Base-by-base conservation (phyloP, 2,329 filamentous ascomycete species). In the Chaetomium sp. region DNA sequence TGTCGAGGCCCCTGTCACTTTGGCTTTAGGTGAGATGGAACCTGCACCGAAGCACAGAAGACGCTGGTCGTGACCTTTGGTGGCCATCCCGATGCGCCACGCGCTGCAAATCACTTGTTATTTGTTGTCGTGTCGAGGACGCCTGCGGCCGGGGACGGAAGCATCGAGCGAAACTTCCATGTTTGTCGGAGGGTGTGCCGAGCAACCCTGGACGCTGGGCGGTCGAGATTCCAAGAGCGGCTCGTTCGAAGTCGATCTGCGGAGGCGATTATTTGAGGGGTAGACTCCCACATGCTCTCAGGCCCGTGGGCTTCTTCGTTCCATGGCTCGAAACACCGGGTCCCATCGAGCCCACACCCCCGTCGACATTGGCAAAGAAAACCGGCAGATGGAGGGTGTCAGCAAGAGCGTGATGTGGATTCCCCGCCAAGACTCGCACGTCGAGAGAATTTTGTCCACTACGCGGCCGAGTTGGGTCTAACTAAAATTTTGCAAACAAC, bases 71-170 rank as follows among this genome's bases (percentile, higher is more conserved):
- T 44, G 36, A 56, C 48, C 60, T 58, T 61, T 50, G 38, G 46
- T 44, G 36, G 54, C 48, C 60, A 59, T 61, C 57, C 55, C 59
- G 59, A 61, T 56, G 58, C 55, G 55, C 52, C 38, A 40, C 40
- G 19, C 19, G 55, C 48, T 58, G 57, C 56, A 61, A 49, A 47
- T 52, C 55, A 49, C 49, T 41, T 60, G 55, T 36, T 60, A 62
- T 59, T 57, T 44, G 59, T 57, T 44, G 54, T 49, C 52, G 46
- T 40, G 58, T 54, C 19, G 60, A 63, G 62, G 61, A 60, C 63
- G 61, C 59, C 59, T 63, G 60, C 55, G 54, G 59, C 57, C 54
- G 53, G 59, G 54, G 56, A 56, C 62, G 60, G 62, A 62, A 43
- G 58, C 52, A 55, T 36, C 38, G 56, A 33, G 50, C 40, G 37